Conservation (phyloP, 2,329 filamentous ascomycete genomes). For the Fusarium tuaranense region DNA sequence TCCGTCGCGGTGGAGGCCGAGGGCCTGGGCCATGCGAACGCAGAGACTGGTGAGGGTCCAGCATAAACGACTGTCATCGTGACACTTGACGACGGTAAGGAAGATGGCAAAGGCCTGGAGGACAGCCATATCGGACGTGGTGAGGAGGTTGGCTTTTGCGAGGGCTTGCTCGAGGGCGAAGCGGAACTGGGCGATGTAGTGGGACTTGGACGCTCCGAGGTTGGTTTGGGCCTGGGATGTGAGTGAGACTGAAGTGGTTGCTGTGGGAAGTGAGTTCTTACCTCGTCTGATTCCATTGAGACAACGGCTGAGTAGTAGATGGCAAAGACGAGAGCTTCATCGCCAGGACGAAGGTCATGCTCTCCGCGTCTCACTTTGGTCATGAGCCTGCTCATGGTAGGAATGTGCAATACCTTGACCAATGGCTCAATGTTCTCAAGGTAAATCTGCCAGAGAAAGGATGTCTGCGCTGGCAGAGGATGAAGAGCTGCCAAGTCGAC, state of each 20-base stretch:
- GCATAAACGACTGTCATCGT: slow-evolving; percentile 34
- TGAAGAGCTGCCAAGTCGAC: slow-evolving; percentile 27
- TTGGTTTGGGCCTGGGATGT: slow-evolving; percentile 29
- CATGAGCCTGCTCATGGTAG: slow-evolving; percentile 35
- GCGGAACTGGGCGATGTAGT: slow-evolving; percentile 34
- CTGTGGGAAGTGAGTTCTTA: neutral
- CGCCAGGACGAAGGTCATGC: slow-evolving; percentile 26
- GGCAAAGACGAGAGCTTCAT: slow-evolving; percentile 35
- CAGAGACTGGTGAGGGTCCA: slow-evolving; percentile 36
- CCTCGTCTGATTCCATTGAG: slow-evolving; percentile 29
- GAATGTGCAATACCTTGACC: slow-evolving; percentile 34
- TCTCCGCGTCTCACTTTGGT: slow-evolving; percentile 26
- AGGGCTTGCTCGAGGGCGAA: slow-evolving; percentile 38
- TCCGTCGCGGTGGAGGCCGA: slow-evolving; percentile 34
- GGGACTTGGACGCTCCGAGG: slow-evolving; percentile 26
- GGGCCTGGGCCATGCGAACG: slow-evolving; percentile 34
- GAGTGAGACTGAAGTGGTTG: neutral
- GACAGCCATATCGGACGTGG: slow-evolving; percentile 32
- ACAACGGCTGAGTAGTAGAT: slow-evolving; percentile 33
- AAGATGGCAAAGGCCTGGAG: slow-evolving; percentile 35
- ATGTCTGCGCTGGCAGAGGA: slow-evolving; percentile 24
- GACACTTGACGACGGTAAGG: slow-evolving; percentile 34
- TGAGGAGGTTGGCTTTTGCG: slow-evolving; percentile 37
- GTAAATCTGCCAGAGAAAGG: slow-evolving; percentile 36
- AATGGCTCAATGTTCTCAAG: slow-evolving; percentile 36